Conservation (phyloP, 768 basidiomycete genomes). For the Mycena alexandri region DNA sequence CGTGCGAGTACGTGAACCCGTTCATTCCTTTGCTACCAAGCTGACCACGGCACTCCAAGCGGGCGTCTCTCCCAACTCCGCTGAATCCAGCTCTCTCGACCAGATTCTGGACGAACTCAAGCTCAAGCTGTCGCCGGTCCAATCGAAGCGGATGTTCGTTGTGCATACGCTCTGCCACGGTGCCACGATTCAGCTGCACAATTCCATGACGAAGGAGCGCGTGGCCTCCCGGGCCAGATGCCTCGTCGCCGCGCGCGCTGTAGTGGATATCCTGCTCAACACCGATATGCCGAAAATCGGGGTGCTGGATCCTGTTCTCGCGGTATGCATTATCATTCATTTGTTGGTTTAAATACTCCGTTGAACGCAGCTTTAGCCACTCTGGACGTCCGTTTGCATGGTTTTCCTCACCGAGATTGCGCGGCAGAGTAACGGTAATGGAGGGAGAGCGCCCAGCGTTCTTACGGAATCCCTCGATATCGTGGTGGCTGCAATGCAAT, state of each 20-base stretch:
- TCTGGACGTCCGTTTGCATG: slow-evolving; percentile 25
- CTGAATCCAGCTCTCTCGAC: slow-evolving; percentile 41
- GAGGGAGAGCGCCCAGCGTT: no score
- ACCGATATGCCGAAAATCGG: slow-evolving; percentile 20
- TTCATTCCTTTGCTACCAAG: not conserved
- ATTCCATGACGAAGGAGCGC: slow-evolving; percentile 27
- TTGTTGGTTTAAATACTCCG: no score
- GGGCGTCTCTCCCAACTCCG: slow-evolving; percentile 26
- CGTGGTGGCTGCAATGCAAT: slow-evolving; percentile 15
- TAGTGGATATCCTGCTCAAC: slow-evolving; percentile 15
- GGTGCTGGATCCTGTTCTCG: slow-evolving; percentile 32
- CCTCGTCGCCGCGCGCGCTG: slow-evolving; percentile 20
- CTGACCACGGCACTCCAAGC: not conserved
- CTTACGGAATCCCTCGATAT: not conserved
- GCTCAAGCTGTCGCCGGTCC: slow-evolving; percentile 2
- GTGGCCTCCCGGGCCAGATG: slow-evolving; percentile 9
- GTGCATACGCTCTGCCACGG: slow-evolving; percentile 43
- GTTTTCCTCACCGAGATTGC: slow-evolving; percentile 7
- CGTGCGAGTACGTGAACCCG: not conserved
- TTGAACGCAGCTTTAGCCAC: not conserved
- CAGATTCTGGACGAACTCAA: slow-evolving; percentile 20
- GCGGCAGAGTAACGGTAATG: not conserved
- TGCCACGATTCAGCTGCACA: slow-evolving; percentile 45
- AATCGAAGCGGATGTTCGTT: slow-evolving; percentile 34
- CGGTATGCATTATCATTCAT: not conserved